Evolutionary conservation across 305 asterid genomes (phyloP).

Genomic region (Solanum chacoense): DNA sequence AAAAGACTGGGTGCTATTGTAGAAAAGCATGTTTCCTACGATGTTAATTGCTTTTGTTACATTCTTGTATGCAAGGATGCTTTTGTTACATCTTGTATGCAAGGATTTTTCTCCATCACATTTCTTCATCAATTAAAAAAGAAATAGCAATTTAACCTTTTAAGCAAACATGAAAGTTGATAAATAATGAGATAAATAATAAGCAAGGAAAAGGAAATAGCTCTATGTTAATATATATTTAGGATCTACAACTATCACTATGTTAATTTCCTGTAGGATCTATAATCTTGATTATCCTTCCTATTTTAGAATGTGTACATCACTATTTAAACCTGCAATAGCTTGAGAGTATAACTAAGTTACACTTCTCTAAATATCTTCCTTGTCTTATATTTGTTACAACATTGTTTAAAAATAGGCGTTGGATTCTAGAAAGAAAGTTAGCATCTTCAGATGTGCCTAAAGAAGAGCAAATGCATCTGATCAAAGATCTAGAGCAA

Average conservation of each 20-base stretch:
- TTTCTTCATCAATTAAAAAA: neutral
- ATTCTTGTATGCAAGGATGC: neutral
- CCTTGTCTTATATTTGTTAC: neutral
- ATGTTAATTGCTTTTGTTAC: neutral
- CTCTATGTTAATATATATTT: too few species aligned
- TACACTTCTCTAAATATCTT: neutral
- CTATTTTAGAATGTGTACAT: neutral
- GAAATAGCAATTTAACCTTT: neutral
- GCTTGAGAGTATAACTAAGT: neutral
- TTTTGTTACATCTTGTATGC: neutral
- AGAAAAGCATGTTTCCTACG: neutral
- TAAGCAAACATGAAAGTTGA: neutral
- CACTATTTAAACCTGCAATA: neutral
- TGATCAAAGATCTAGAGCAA: conserved; percentile 77
- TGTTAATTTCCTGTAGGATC: neutral
- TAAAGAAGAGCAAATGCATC: conserved; percentile 77
- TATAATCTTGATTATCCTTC: neutral
- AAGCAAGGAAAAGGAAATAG: too few species aligned
- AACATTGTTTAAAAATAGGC: conserved; percentile 26
- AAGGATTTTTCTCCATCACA: neutral
- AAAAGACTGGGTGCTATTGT: neutral
- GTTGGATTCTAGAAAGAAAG: conserved; percentile 87
- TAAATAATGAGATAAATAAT: too few species aligned
- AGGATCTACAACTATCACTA: neutral
- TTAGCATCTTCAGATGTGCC: conserved; percentile 98